Evolutionary conservation across 2,329 filamentous ascomycete genomes (phyloP), one percentile per base, ranked within the genome.

Genomic region (Calonectria pteridis): DNA sequence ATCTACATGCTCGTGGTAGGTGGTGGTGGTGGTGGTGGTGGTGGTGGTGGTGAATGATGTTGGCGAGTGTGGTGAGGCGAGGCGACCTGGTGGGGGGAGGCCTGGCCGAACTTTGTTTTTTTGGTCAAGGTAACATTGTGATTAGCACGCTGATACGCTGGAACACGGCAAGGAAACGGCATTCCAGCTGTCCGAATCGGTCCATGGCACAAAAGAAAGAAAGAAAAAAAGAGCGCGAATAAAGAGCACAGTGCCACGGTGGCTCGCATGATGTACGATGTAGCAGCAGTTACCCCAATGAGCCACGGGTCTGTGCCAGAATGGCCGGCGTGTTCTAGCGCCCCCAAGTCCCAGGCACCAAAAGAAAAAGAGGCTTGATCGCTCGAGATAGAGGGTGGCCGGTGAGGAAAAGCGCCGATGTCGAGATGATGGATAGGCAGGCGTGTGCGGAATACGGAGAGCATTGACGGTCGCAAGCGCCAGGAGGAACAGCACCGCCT

Each of bases 41-140:
- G 50, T 53, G 50, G 13, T 55, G 51, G 71, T 58, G 67, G 68
- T 73, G 76, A 75, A 74, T 76, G 77, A 72, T 71, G 71, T 72
- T 53, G 26, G n/a, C 64, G 59, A 68, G 68, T 35, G 73, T 62
- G n/a, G 67, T 55, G 46, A 59, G 37, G 65, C 50, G 28, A 65
- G 29, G 72, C 40, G 59, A 40, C 33, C 49, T 68, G 55, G 71
- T 75, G 71, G 71, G 74, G 35, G 43, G 59, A 67, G 59, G 63
- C 63, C 31, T 62, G 62, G 65, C 67, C 62, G 46, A 73, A 74
- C 73, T 58, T 72, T 65, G 63, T 67, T 69, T 64, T 64, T 59
- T 35, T 63, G 55, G 49, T 37, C 62, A 49, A 59, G 37, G 69
- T 50, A 49, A 49, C 59, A 50, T 35, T 65, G 62, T 46, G 59